These are phyloP conservation scores for Lathyrus oleraceus DNA, from an alignment of 306 rosid species.

Conservation along the genomic window DNA sequence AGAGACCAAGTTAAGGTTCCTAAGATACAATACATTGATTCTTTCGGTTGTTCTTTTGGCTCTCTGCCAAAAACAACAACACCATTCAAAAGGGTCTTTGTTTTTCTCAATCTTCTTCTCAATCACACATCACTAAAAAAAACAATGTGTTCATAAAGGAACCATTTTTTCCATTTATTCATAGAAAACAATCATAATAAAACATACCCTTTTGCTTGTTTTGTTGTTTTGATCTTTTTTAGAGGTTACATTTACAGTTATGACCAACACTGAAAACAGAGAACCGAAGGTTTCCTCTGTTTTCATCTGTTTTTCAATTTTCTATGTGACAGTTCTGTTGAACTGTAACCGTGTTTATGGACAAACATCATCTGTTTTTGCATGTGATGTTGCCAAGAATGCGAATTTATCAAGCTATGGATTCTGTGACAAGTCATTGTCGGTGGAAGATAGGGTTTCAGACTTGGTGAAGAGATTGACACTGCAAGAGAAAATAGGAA, in stretches of 20 bases:
- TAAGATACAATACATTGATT: constrained; percentile 9
- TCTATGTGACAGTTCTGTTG: constrained; percentile 11
- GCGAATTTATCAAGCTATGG: constrained; percentile 44
- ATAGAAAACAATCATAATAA: not conserved
- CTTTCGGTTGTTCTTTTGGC: constrained; percentile 25
- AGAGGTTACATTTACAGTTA: constrained; percentile 23
- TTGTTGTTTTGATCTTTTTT: not conserved
- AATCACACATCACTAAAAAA: constrained; percentile 57
- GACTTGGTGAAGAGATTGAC: constrained; percentile 82
- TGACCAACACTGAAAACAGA: constrained; percentile 56
- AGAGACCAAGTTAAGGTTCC: not conserved
- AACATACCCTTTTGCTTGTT: constrained; percentile 29
- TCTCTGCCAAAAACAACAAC: constrained; percentile 31
- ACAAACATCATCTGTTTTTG: constrained; percentile 61
- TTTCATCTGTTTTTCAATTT: constrained; percentile 44
- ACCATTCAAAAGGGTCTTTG: constrained; percentile 22
- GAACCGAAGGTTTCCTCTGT: constrained; percentile 58
- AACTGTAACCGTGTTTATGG: constrained; percentile 37
- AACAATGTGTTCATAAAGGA: constrained; percentile 40
- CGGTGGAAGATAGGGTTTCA: constrained; percentile 50
- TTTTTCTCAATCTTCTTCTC: constrained; percentile 20
- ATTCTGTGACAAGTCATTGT: constrained; percentile 64
- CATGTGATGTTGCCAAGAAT: constrained; percentile 57
- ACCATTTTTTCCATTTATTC: not conserved
- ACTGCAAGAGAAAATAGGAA: constrained; percentile 75